Evolutionary conservation across 129 eudicot species (phyloP).

Genomic region (Tanacetum coccineum): DNA sequence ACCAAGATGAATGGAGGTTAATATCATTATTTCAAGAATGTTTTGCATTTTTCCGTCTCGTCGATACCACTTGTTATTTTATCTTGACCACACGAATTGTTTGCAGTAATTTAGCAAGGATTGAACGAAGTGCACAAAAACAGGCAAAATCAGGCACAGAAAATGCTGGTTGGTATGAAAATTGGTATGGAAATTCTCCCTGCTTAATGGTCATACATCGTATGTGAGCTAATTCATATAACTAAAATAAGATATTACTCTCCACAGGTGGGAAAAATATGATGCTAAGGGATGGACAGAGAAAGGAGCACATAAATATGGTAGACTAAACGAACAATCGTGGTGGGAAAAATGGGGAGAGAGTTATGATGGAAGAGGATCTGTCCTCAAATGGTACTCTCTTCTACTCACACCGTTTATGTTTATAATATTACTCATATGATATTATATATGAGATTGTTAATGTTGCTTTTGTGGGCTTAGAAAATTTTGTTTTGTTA

Average conservation of each 20-base stretch:
- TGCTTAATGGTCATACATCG: neutral
- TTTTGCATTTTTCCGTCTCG: neutral
- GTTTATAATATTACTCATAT: too few relatives aligned
- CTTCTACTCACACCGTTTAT: neutral
- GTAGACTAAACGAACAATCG: slow-evolving; percentile 87
- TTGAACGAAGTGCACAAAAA: slow-evolving; percentile 94
- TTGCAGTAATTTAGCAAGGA: slow-evolving; percentile 85
- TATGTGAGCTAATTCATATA: neutral
- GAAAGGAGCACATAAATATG: slow-evolving; percentile 95
- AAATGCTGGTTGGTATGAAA: slow-evolving; percentile 96
- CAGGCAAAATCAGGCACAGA: slow-evolving; percentile 93
- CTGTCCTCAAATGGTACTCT: slow-evolving; percentile 76
- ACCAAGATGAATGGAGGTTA: slow-evolving; percentile 98
- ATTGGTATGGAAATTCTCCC: slow-evolving; percentile 23
- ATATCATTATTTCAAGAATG: slow-evolving; percentile 1
- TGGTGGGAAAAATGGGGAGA: slow-evolving; percentile 99
- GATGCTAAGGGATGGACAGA: slow-evolving; percentile 99
- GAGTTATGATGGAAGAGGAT: slow-evolving; percentile 93
- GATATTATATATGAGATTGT: too few relatives aligned
- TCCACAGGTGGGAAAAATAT: slow-evolving; percentile 87
- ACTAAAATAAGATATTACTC: neutral
- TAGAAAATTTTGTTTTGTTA: too few relatives aligned
- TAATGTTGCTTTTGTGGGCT: too few relatives aligned
- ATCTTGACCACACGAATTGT: neutral
- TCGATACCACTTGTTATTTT: neutral